Base-by-base conservation (phyloP, 192 early-diverging fungal species). In the Chytriomyces confervae region DNA sequence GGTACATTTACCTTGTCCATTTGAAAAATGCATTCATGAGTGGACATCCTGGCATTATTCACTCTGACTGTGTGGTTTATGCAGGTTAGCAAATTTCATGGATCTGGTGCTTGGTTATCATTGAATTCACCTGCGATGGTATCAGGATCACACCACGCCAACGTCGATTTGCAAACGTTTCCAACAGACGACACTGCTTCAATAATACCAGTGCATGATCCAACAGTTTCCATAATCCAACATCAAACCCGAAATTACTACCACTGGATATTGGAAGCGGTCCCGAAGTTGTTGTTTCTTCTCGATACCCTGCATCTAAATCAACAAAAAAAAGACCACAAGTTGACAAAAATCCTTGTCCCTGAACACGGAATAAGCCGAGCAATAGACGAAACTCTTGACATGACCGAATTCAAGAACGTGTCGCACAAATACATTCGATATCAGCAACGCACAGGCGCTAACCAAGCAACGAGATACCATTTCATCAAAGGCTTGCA, bases 201-300 rank as follows among this genome's bases (percentile, higher is more conserved):
- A 1, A 66, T 66, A 23, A 53, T 76, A 1, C 13, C 47, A 11
- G 27, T 76, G 6, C 24, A 11, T 4, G 16, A 66, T 50, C 62
- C 18, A 7, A 24, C 47, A 6, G 74, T 49, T 6, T 16, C 29
- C 29, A 62, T 76, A 43, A 76, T 76, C 49, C 62, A 66, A 44
- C 74, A 76, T 36, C 74, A 76, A 76, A 66, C 48, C 20, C 74
- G 74, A 48, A 76, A 76, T 50, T 76, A 76, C 47, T 76, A 76
- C 49, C 74, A 76, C 50, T 76, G 74, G 74, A 18, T 66, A 8
- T 11, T 76, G 24, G 74, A 76, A 76, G 11, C 62, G 18, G 18
- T 76, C 13, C 74, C 74, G 9, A 76, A 76, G 50, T 47, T 76
- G 7, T 62, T 36, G 29, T 36, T 76, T 23, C 63, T 76, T 13